These are phyloP conservation scores for Lichenothelia convexa DNA, from an alignment of 495 filamentous ascomycete genomes.

Conservation along the genomic window DNA sequence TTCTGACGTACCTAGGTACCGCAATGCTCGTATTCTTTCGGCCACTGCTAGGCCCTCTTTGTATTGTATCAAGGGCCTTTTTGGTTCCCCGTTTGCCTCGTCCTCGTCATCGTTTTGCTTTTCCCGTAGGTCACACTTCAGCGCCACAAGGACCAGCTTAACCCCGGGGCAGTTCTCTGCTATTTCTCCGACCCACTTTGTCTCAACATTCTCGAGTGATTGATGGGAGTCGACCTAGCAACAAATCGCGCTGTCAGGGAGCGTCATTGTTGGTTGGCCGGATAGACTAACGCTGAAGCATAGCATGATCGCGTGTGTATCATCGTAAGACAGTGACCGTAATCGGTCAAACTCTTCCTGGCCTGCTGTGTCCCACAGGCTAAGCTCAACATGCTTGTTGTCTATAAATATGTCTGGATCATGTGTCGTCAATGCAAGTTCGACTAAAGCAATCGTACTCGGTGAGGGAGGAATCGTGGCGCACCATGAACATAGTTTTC, in stretches of 20 bases:
- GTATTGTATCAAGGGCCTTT: slow-evolving; percentile 71
- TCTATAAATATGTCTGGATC: slow-evolving; percentile 86
- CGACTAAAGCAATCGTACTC: not conserved
- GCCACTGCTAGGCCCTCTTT: slow-evolving; percentile 86
- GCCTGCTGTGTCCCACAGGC: slow-evolving; percentile 93
- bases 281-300: slow-evolving; percentile 58
- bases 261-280: too few species aligned
- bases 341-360: slow-evolving; percentile 98
- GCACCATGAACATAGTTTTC: slow-evolving; percentile 98
- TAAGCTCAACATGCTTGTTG: slow-evolving; percentile 86
- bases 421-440: slow-evolving; percentile 4
- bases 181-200: slow-evolving; percentile 96
- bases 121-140: slow-evolving; percentile 92
- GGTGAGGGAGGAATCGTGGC: slow-evolving; percentile 1
- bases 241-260: too few species aligned
- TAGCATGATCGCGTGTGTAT: slow-evolving; percentile 95
- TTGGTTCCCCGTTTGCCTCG: slow-evolving; percentile 26
- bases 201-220: slow-evolving; percentile 93
- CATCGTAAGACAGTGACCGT: slow-evolving; percentile 87
- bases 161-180: slow-evolving; percentile 92
- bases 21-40: slow-evolving; percentile 67
- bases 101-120: slow-evolving; percentile 39
- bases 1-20: slow-evolving; percentile 55
- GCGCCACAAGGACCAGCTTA: slow-evolving; percentile 82
- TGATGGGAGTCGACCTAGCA: slow-evolving; percentile 70